phyloP scores from a whole-genome alignment of 768 basidiomycete species.

The Botryobasidium botryosum region DNA sequence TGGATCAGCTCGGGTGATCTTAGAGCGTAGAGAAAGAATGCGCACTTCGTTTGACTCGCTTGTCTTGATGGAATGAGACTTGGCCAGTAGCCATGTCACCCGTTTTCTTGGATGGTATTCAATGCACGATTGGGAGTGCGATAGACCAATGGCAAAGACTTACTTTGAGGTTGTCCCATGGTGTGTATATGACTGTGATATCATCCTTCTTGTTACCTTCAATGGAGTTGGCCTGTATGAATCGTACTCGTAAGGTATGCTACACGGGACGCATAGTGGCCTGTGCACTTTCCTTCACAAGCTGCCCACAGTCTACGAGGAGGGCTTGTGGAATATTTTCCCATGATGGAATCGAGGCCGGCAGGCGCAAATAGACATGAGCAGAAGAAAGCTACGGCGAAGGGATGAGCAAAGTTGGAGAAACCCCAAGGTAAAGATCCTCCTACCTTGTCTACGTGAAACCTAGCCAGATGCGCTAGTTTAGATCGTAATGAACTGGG shows the following conservation, averaged over 20 bases:
- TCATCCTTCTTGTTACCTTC: slow-evolving; percentile 97
- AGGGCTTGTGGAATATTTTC: slow-evolving; percentile 69
- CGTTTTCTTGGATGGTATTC: slow-evolving; percentile 50
- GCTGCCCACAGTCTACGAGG: slow-evolving; percentile 74
- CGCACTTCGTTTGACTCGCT: slow-evolving; percentile 34
- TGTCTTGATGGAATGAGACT: slow-evolving; percentile 88
- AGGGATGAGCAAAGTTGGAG: background rate
- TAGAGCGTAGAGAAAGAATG: background rate
- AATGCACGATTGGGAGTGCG: background rate
- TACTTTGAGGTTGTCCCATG: slow-evolving; percentile 83
- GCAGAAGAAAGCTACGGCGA: slow-evolving; percentile 72
- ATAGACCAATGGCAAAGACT: slow-evolving; percentile 6
- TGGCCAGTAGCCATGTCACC: slow-evolving; percentile 96
- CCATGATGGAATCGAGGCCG: slow-evolving; percentile 49
- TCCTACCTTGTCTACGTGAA: slow-evolving; percentile 83
- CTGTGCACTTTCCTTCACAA: slow-evolving; percentile 44
- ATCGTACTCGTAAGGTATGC: background rate
- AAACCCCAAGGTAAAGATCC: background rate
- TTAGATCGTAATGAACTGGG: too few relatives aligned
- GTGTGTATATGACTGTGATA: slow-evolving; percentile 86
- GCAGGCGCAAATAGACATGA: slow-evolving; percentile 90
- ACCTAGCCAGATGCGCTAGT: too few relatives aligned
- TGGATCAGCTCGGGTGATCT: background rate
- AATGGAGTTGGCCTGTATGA: slow-evolving; percentile 62
- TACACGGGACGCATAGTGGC: background rate